phyloP scores from a whole-genome alignment of 192 early-diverging fungal species.

The Rhizophlyctis rosea region DNA sequence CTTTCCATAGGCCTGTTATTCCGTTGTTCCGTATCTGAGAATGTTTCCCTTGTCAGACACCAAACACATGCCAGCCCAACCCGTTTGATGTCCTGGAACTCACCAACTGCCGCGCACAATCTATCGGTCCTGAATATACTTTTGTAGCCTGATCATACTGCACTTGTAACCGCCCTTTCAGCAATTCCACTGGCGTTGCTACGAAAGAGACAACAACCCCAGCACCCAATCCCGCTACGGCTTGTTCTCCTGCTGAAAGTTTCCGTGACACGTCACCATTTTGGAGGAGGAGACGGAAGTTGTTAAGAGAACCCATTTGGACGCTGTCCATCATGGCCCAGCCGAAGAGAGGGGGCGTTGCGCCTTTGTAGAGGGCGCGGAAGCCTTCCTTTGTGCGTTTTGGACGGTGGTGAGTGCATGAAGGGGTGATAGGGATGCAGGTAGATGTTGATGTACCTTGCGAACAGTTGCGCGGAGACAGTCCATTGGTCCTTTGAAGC shows the following conservation, averaged over 20 bases:
- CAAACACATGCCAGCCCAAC: not conserved
- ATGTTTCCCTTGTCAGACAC: not conserved
- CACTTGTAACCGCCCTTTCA: slow-evolving; percentile 90
- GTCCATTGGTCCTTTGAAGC: slow-evolving; percentile 65
- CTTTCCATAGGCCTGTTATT: slow-evolving; percentile 75
- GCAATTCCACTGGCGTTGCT: slow-evolving; percentile 90
- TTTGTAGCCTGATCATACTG: slow-evolving; percentile 67
- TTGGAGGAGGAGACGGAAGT: slow-evolving; percentile 72
- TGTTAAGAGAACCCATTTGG: slow-evolving; percentile 82
- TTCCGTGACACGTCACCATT: slow-evolving; percentile 11
- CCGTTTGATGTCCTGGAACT: not conserved
- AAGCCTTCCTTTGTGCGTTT: slow-evolving; percentile 38
- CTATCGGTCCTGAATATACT: slow-evolving; percentile 80
- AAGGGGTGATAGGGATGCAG: too few relatives aligned
- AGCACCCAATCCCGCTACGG: slow-evolving; percentile 83
- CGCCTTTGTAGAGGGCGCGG: slow-evolving; percentile 87
- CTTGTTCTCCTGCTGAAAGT: slow-evolving; percentile 52
- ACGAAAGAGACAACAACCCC: slow-evolving; percentile 80
- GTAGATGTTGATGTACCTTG: slow-evolving; percentile 74
- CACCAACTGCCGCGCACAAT: slow-evolving; percentile 75
- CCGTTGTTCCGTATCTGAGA: slow-evolving; percentile 71
- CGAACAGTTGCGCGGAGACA: slow-evolving; percentile 79
- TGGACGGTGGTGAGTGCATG: too few relatives aligned
- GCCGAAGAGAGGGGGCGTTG: slow-evolving; percentile 86
- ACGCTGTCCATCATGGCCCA: slow-evolving; percentile 81